These are phyloP conservation scores for Nigrospora sphaerica DNA, from an alignment of 2,329 filamentous ascomycete genomes.

Conservation along the genomic window DNA sequence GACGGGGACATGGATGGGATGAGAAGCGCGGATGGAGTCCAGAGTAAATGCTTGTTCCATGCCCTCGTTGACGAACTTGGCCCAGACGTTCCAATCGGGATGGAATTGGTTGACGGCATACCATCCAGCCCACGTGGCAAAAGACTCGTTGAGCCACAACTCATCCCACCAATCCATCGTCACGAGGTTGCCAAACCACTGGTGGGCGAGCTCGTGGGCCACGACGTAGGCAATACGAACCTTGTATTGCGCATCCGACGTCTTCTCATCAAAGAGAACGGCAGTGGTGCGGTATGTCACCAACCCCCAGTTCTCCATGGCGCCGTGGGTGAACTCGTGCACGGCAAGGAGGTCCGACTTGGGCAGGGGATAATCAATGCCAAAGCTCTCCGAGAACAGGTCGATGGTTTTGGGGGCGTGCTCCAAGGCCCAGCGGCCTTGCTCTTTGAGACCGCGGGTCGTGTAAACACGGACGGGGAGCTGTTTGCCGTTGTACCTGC, in stretches of 20 bases:
- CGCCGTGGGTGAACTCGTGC: constrained; percentile 81
- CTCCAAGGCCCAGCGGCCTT: constrained; percentile 82
- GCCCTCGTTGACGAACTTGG: constrained; percentile 92
- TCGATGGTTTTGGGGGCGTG: constrained; percentile 92
- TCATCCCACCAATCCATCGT: constrained; percentile 98
- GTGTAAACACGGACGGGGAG: constrained; percentile 95
- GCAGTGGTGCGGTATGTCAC: constrained; percentile 95
- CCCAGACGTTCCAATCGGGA: constrained; percentile 97
- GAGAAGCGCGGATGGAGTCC: constrained; percentile 83
- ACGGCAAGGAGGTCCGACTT: constrained; percentile 89
- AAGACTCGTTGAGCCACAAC: constrained; percentile 91
- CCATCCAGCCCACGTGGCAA: constrained; percentile 98
- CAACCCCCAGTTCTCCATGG: constrained; percentile 95
- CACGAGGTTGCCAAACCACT: constrained; percentile 93
- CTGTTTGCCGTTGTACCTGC: constrained; percentile 84
- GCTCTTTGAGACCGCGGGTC: constrained; percentile 86
- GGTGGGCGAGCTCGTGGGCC: constrained; percentile 93
- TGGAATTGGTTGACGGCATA: constrained; percentile 84
- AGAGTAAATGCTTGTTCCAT: constrained; percentile 88
- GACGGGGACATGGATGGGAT: constrained; percentile 94
- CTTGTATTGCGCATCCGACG: constrained; percentile 83
- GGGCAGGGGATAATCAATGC: constrained; percentile 85
- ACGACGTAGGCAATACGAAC: constrained; percentile 95
- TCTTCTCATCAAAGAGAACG: constrained; percentile 90
- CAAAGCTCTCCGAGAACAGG: constrained; percentile 92